Percentiles rank a stretch among this genome's conserved stretches.
Evolutionary conservation across 495 filamentous ascomycete genomes (phyloP).

Genomic region (Trichocladium uniseriatum): DNA sequence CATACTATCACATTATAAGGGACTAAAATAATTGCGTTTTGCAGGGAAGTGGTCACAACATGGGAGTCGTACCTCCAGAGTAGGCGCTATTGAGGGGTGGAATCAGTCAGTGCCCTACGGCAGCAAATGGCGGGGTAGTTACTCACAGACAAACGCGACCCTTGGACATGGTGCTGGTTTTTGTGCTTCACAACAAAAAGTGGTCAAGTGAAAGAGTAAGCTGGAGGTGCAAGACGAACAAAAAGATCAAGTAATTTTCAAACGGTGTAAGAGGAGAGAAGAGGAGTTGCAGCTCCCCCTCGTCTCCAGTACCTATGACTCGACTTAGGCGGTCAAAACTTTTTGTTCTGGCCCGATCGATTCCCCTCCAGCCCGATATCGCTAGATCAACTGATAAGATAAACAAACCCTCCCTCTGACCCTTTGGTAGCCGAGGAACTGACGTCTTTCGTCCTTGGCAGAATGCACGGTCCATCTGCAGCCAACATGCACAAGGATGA

Average conservation of each 20-base stretch:
- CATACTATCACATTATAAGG: too few species aligned
- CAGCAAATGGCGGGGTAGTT: not conserved
- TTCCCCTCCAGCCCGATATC: conserved; percentile 1
- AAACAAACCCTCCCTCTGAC: too few species aligned
- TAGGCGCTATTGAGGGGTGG: conserved; percentile 31
- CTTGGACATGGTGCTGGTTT: conserved; percentile 27
- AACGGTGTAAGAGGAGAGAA: too few species aligned
- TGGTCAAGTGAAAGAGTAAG: too few species aligned
- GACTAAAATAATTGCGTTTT: too few species aligned
- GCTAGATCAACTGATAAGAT: not conserved
- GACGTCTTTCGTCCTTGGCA: not conserved
- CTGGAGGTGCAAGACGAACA: not conserved
- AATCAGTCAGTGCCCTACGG: conserved; percentile 9
- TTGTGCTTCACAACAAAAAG: too few species aligned
- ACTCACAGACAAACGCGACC: conserved; percentile 41
- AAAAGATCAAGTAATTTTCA: too few species aligned
- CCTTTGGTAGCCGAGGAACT: not conserved
- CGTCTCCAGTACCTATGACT: conserved; percentile 4
- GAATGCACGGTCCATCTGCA: not conserved
- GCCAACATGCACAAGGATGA: too few species aligned
- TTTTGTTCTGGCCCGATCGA: conserved; percentile 2
- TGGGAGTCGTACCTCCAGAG: conserved; percentile 29
- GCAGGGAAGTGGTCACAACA: not conserved
- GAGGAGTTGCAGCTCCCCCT: too few species aligned
- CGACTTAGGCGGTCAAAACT: conserved; percentile 8